Evolutionary conservation across 148 eudicot species (phyloP).

Genomic region (Rhododendron ferrugineum): DNA sequence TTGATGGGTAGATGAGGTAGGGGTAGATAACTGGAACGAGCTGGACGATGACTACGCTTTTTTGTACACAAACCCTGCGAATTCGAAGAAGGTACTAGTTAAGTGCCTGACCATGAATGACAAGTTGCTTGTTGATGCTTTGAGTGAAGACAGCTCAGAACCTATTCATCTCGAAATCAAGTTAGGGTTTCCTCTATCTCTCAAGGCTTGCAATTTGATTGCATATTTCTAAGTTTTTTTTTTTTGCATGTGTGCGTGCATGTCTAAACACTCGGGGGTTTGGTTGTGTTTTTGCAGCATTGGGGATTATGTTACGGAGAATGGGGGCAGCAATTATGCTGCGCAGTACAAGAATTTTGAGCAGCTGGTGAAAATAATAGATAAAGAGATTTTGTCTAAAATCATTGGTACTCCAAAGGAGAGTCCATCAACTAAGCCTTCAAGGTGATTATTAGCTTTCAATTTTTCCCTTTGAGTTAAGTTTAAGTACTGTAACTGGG

Average conservation of each 20-base stretch:
- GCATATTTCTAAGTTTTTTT: not conserved
- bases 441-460: slow-evolving; percentile 23
- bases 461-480: not conserved
- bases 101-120: slow-evolving; percentile 76
- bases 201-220: not conserved
- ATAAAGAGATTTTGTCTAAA: slow-evolving; percentile 45
- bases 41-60: slow-evolving; percentile 66
- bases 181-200: slow-evolving; percentile 22
- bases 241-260: not conserved
- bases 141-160: slow-evolving; percentile 44
- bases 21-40: slow-evolving; percentile 74
- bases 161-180: slow-evolving; percentile 66
- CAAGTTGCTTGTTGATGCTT: slow-evolving; percentile 61
- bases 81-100: slow-evolving; percentile 61
- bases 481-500: not conserved
- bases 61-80: slow-evolving; percentile 55
- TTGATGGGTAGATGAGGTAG: slow-evolving; percentile 64
- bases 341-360: slow-evolving; percentile 69
- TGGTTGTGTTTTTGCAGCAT: slow-evolving; percentile 38
- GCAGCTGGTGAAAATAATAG: slow-evolving; percentile 49
- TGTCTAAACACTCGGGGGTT: not conserved
- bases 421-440: slow-evolving; percentile 15
- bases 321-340: slow-evolving; percentile 42
- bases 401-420: slow-evolving; percentile 29
- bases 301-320: slow-evolving; percentile 45